Base-by-base conservation (phyloP, 2,329 filamentous ascomycete genomes). In the Penicillium sclerotigenum region DNA sequence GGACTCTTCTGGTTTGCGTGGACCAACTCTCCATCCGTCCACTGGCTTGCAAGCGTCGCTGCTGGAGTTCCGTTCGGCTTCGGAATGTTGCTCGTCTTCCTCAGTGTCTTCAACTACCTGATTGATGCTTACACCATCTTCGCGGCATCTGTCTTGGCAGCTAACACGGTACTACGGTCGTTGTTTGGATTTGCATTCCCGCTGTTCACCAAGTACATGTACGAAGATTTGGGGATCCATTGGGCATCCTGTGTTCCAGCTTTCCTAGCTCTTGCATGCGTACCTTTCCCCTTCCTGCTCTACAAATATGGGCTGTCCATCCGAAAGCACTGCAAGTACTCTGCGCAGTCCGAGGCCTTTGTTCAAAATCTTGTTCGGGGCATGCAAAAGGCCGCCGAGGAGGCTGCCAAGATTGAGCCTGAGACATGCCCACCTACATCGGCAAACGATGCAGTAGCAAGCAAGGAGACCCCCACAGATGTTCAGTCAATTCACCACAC, bases 1-100 rank as follows among this genome's bases (percentile, higher is more conserved):
- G 80, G 81, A 16, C 73, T 85, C 5, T 83, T 85, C 68, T 83
- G 81, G 81, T 82, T 85, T 55, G 82, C 81, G 0, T 85, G 83
- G 83, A 83, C 83, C 1, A 80, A 82, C 48, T 79, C 74, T 53
- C 75, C 70, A 55, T 67, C 66, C 2, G 61, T 75, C 33, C 73
- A 75, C 59, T 76, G 73, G 73, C 71, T 75, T 52, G 73, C 65
- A 14, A 67, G 67, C 54, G 68, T 76, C 43, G 68, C 71, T 10
- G 73, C 68, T 4, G 68, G 66, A 26, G 74, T 67, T 6, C 69
- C 73, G 2, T 75, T 78, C 47, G 75, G 75, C 0, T 76, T 77
- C 47, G 75, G 75, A 14, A 71, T 76, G 65, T 70, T 77, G 4
- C 56, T 77, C 20, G 68, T 76, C 20, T 77, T 75, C 66, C 65